phyloP scores from a whole-genome alignment of 2,329 filamentous ascomycete species.

The Fusarium luffae region DNA sequence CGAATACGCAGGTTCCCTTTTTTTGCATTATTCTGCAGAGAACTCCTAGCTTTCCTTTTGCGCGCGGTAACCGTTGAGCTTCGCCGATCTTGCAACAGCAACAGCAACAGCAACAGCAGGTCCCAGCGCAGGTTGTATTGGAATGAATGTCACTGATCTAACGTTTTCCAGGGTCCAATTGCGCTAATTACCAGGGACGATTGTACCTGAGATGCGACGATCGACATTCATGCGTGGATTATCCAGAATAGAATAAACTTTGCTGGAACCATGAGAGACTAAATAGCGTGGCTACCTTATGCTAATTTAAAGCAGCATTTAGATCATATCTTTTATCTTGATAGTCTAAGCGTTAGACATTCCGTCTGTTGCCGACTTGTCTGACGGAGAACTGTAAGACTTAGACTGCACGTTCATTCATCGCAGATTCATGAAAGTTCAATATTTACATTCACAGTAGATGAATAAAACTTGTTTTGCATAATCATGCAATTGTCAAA shows the following conservation, averaged over 20 bases:
- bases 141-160: not conserved
- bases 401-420: not conserved
- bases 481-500: not conserved
- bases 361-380: fast-evolving
- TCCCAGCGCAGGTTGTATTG: not conserved
- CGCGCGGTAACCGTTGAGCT: not conserved
- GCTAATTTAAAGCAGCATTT: not conserved
- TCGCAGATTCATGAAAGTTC: not conserved
- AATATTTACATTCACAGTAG: no score
- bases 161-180: not conserved
- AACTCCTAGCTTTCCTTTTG: not conserved
- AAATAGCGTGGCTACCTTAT: not conserved
- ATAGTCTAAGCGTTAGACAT: no score
- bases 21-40: not conserved
- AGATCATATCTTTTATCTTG: fast-evolving
- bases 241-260: not conserved
- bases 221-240: slow-evolving; percentile 5
- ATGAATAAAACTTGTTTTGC: fast-evolving
- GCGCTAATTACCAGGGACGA: slow-evolving; percentile 11
- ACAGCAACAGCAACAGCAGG: not conserved
- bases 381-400: not conserved
- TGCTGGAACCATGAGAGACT: not conserved
- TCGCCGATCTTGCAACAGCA: not conserved
- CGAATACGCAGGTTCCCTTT: slow-evolving; percentile 3
- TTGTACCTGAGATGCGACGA: not conserved